Evolutionary conservation across 2,329 filamentous ascomycete genomes (phyloP).

Genomic region (Aspergillus ochraceus): DNA sequence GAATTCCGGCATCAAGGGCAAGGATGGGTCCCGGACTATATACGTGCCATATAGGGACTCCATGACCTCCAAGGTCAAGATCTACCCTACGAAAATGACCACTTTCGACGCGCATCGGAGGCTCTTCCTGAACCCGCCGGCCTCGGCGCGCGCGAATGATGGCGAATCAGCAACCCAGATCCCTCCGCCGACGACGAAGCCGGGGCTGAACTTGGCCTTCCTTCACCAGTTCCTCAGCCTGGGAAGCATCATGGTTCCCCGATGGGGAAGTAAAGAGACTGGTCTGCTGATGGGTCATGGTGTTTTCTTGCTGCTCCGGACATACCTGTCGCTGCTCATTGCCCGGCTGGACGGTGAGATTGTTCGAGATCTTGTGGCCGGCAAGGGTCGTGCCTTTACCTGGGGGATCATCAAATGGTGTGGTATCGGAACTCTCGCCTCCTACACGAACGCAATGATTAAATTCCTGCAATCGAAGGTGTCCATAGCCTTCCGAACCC

Average conservation of each 20-base stretch:
- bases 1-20: constrained; percentile 90
- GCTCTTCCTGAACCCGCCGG: constrained; percentile 86
- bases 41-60: constrained; percentile 86
- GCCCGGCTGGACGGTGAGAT: constrained; percentile 94
- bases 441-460: constrained; percentile 98
- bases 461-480: constrained; percentile 98
- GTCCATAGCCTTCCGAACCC: constrained; percentile 94
- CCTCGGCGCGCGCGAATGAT: constrained; percentile 74
- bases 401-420: constrained; percentile 95
- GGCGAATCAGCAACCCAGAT: constrained; percentile 62
- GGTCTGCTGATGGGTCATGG: constrained; percentile 86
- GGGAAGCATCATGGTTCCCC: constrained; percentile 95
- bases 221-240: constrained; percentile 94
- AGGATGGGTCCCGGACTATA: constrained; percentile 91
- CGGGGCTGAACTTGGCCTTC: constrained; percentile 91
- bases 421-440: constrained; percentile 86
- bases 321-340: constrained; percentile 90
- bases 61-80: constrained; percentile 81
- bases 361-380: constrained; percentile 91
- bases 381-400: constrained; percentile 83
- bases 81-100: constrained; percentile 82
- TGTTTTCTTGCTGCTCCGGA: constrained; percentile 84
- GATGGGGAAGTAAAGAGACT: constrained; percentile 94
- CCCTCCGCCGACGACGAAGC: constrained; percentile 86
- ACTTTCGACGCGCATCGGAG: constrained; percentile 96